Evolutionary conservation across 805 yeast species (phyloP).

Genomic region (Saturnispora halmiae): DNA sequence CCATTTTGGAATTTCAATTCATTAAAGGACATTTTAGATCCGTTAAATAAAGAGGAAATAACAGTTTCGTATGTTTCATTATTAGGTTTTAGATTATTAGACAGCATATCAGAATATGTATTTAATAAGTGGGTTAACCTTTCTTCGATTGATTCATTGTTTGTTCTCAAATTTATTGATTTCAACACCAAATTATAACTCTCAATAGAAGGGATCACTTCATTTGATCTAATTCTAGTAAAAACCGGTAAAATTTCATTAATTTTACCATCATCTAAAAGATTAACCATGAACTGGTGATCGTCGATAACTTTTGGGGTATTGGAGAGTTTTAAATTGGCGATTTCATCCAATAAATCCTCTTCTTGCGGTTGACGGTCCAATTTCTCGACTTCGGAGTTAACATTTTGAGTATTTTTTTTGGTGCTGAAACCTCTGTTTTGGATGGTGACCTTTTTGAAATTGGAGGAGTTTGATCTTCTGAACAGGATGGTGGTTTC

Average conservation of each 20-base stretch:
- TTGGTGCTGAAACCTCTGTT: constrained; percentile 10
- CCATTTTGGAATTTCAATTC: constrained; percentile 33
- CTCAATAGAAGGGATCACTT: constrained; percentile 40
- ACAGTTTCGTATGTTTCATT: constrained; percentile 44
- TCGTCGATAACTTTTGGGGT: constrained; percentile 4
- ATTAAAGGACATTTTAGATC: constrained; percentile 35
- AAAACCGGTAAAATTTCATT: constrained; percentile 30
- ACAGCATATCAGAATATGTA: constrained; percentile 58
- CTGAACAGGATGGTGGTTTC: constrained; percentile 22
- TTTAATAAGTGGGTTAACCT: constrained; percentile 54
- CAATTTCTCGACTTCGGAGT: too few species aligned
- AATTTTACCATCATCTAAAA: constrained; percentile 18
- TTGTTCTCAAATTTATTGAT: constrained; percentile 45
- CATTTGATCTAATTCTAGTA: constrained; percentile 25
- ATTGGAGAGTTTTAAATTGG: background rate
- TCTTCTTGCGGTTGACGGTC: too few species aligned
- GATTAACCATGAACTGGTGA: constrained; percentile 19
- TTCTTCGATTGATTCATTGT: constrained; percentile 47
- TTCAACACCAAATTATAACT: constrained; percentile 45
- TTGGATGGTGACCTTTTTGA: constrained; percentile 22
- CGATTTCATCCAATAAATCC: background rate
- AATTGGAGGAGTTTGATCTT: constrained; percentile 23
- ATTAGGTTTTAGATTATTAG: constrained; percentile 47
- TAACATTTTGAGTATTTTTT: too few species aligned
- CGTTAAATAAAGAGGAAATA: constrained; percentile 41